A percentile compares a stretch with the other conserved stretches of the same genome.
Conservation (phyloP, 2,329 filamentous ascomycete genomes). For the Penicillium frequentans region DNA sequence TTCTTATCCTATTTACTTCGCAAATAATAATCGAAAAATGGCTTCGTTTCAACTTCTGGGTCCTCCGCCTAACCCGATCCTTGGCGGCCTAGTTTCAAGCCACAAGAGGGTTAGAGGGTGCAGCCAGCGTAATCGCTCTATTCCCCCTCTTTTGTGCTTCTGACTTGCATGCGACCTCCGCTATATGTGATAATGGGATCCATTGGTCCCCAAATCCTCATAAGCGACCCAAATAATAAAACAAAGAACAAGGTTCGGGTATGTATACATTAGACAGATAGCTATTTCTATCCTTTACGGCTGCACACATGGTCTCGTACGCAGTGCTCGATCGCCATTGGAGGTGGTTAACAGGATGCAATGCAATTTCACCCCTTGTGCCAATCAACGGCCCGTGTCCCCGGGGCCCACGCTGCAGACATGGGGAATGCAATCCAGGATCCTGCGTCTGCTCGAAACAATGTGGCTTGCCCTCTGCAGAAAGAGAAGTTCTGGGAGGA, state of each 20-base stretch:
- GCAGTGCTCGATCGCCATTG: background rate
- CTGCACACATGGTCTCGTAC: background rate
- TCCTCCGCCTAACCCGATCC: constrained; percentile 23
- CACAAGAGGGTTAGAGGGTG: constrained; percentile 16
- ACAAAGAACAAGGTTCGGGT: too few relatives aligned
- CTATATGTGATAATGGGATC: background rate
- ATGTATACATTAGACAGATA: background rate
- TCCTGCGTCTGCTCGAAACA: constrained; percentile 10
- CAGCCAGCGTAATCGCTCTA: constrained; percentile 17
- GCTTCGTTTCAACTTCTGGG: constrained; percentile 3
- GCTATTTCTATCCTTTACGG: background rate
- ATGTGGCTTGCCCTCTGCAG: constrained; percentile 9
- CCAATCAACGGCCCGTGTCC: background rate
- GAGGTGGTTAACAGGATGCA: background rate
- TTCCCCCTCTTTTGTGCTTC: constrained; percentile 4
- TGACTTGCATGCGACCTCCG: background rate
- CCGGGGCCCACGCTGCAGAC: constrained; percentile 3
- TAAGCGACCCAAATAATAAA: too few relatives aligned
- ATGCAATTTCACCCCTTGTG: background rate
- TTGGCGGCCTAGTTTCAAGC: constrained; percentile 23
- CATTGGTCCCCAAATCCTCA: background rate
- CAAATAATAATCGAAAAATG: background rate
- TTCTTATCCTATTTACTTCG: background rate
- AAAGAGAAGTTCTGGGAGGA: background rate
- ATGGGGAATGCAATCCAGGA: constrained; percentile 6